phyloP scores from a whole-genome alignment of 331 rosid genomes.

The Acacia pycnantha region DNA sequence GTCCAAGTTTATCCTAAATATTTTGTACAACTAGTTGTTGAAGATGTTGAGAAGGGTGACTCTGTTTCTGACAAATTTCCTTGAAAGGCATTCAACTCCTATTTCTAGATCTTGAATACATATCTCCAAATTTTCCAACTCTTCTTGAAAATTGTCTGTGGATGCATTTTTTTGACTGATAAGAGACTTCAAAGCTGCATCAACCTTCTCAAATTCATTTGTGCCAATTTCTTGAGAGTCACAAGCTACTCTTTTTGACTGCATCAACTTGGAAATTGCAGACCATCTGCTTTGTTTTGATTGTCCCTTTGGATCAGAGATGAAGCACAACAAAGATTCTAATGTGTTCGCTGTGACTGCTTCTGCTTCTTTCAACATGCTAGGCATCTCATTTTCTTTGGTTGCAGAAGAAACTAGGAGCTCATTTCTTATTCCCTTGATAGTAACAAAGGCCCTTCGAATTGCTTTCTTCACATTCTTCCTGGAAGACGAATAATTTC shows the following conservation, averaged over 20 bases:
- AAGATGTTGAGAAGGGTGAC: conserved; percentile 48
- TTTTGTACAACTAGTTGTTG: conserved; percentile 28
- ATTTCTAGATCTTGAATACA: conserved; percentile 32
- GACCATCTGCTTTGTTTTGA: conserved; percentile 35
- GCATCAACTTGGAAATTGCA: conserved; percentile 34
- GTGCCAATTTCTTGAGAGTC: conserved; percentile 5
- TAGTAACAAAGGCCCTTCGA: neutral
- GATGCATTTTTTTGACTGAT: conserved; percentile 9
- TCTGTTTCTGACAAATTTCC: conserved; percentile 33
- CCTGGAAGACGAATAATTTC: conserved; percentile 27
- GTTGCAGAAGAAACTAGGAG: no score
- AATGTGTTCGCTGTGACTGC: conserved; percentile 33
- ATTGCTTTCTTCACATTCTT: conserved; percentile 23
- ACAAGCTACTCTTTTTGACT: conserved; percentile 25
- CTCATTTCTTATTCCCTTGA: no score
- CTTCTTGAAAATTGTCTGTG: conserved; percentile 8
- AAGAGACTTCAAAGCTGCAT: conserved; percentile 31
- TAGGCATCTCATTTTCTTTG: conserved; percentile 1
- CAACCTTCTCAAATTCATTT: conserved; percentile 38
- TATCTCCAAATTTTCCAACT: conserved; percentile 27
- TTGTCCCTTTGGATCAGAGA: conserved; percentile 30
- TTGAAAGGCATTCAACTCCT: conserved; percentile 34
- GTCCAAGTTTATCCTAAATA: neutral
- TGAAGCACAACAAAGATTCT: conserved; percentile 36
- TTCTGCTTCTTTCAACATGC: conserved; percentile 38